Evolutionary conservation across 495 filamentous ascomycete species (phyloP), one percentile per base, ranked within the genome.

Genomic region (Penicillium pulvis): DNA sequence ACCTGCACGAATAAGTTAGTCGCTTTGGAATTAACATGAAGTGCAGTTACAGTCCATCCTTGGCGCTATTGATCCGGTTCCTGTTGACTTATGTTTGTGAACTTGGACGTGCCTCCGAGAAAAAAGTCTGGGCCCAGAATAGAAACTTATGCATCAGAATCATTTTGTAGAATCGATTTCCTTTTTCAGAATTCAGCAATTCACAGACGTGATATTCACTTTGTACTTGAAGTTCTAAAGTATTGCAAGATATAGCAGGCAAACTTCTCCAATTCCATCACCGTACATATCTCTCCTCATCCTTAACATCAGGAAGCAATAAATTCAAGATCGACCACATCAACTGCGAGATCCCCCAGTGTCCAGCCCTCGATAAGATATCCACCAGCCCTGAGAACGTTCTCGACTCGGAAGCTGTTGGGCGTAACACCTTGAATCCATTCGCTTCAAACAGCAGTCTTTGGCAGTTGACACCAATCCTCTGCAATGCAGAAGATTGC

Each of bases 371-470:
- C 6, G 39, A 56, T 16, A 62, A 43, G 12, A 63, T 28, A 47
- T 63, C 57, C 16, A 63, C 43, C 14, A 63, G 39, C 9, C 61
- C 53, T 53, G 53, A 56, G 12, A 59, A 35, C 3, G 57, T 57
- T 10, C 61, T 60, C 14, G 61, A 63, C 44, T 60, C 57, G 7
- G 46, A 52, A 1, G 53, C 36, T 26, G 50, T 56, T 6, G 61
- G 60, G 35, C 31, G 49, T 7, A 43, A 35, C 1, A 11, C 43
- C 17, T 44, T 48, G 43, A 47, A 63, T 24, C 57, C 61, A 47
- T 63, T 53, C 3, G 57, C 57, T 31, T 63, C 61, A 20, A 63
- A 63, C 7, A 53, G 26, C 14, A 62, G 19, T n/a, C 16, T 48
- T 39, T 57, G 56, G 20, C 57, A 47, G 39, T 63, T 60, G 1